phyloP scores from a whole-genome alignment of 2,329 filamentous ascomycete species.

The Colletotrichum spinosum region DNA sequence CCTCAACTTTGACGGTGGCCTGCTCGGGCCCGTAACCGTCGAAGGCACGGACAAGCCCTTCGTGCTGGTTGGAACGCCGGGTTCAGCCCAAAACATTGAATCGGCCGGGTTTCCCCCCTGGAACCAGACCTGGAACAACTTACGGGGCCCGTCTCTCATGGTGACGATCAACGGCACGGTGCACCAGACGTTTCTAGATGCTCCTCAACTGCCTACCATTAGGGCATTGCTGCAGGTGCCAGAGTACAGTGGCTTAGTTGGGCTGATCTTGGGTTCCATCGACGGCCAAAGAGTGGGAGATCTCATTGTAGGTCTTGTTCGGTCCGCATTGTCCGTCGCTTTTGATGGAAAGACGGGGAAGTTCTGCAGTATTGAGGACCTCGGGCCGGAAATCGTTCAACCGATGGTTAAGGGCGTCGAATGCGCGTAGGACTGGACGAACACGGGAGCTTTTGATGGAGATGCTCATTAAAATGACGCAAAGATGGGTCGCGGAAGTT shows the following conservation, averaged over 20 bases:
- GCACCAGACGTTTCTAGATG: constrained; percentile 48
- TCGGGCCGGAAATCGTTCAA: constrained; percentile 5
- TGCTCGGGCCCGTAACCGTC: constrained; percentile 45
- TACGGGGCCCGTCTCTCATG: constrained; percentile 43
- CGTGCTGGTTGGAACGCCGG: constrained; percentile 44
- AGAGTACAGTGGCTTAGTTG: not conserved
- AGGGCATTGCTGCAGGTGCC: not conserved
- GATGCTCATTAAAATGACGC: too few species aligned
- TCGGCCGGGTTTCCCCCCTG: constrained; percentile 43
- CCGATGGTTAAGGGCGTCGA: not conserved
- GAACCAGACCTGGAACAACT: constrained; percentile 44
- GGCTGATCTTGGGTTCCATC: constrained; percentile 13
- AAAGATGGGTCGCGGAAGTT: too few species aligned
- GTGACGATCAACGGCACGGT: constrained; percentile 41
- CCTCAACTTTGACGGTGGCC: constrained; percentile 53
- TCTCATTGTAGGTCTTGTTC: constrained; percentile 5
- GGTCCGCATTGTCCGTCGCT: not conserved
- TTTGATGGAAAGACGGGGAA: not conserved
- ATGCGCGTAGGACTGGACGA: too few species aligned
- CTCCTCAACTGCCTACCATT: constrained; percentile 10
- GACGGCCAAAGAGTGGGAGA: not conserved
- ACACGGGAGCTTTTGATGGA: too few species aligned
- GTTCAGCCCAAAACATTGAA: constrained; percentile 37
- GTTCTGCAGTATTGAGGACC: constrained; percentile 4
- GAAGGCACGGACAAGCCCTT: constrained; percentile 45